Base-by-base conservation (phyloP, 2,329 filamentous ascomycete genomes). In the Talaromyces albobiverticillius region DNA sequence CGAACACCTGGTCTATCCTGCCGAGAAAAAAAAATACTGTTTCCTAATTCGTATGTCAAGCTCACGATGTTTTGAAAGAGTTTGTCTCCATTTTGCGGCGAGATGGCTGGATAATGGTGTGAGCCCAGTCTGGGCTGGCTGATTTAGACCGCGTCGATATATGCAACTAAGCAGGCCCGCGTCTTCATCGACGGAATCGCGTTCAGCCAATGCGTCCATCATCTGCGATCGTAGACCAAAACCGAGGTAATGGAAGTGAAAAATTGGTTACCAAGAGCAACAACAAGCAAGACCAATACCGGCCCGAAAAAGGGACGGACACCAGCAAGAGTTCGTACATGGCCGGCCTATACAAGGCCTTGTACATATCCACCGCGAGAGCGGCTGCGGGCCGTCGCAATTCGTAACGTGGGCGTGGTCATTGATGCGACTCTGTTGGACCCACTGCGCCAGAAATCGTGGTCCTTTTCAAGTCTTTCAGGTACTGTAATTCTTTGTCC, bases 91-190 rank as follows among this genome's bases (percentile, higher is more conserved):
- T 13, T 25, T n/a, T 36, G 26, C n/a, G n/a, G 26, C n/a, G 18
- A 16, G 31, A 25, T 36, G 11, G 36, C 8, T 43, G 14, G 49
- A 52, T 36, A 25, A 26, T 20, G 29, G 26, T 20, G 49, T 34
- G n/a, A 51, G 40, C 13, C 34, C 29, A 23, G 13, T 3, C 32
- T 29, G n/a, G n/a, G n/a, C n/a, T n/a, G 38, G 41, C 49, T 51
- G 49, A 25, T 20, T 52, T 46, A 52, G 50, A 52, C 22, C 29
- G 41, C 45, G 38, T 46, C 23, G 22, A 36, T 26, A 23, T 18
- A 50, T 50, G 47, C 47, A 50, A 25, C 47, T 50, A 50, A 47
- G 23, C 14, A 32, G 16, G 48, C 22, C 48, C 48, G 48, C 22
- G 25, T 32, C 48, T 52, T 34, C 23, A 16, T 36, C 41, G 36